These are phyloP conservation scores for Solanum phureja DNA, from an alignment of 257 asterid genomes.

Conservation along the genomic window DNA sequence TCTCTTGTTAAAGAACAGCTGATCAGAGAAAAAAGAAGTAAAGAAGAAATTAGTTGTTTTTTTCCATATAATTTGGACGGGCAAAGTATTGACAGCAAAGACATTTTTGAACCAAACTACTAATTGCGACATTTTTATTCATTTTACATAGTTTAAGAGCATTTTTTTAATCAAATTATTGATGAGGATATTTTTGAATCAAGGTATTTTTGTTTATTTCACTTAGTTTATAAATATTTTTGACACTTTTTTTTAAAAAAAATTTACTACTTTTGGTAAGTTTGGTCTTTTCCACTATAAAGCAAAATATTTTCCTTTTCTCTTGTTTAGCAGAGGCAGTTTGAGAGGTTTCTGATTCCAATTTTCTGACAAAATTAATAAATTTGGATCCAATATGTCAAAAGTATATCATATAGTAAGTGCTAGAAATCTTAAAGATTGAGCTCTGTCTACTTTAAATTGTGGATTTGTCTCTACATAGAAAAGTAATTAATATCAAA, in stretches of 20 bases:
- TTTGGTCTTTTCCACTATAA: not conserved
- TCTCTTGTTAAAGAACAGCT: not conserved
- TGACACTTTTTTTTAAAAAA: not conserved
- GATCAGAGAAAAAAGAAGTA: not conserved
- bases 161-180: no score
- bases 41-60: not conserved
- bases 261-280: not conserved
- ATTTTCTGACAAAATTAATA: not conserved
- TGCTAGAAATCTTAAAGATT: not conserved
- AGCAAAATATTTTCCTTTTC: not conserved
- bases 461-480: not conserved
- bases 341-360: not conserved
- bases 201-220: no score
- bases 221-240: no score
- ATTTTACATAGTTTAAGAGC: no score
- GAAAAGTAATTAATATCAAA: not conserved
- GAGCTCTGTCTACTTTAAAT: not conserved
- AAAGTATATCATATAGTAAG: not conserved
- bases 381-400: not conserved
- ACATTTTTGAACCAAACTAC: no score
- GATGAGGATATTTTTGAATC: not conserved
- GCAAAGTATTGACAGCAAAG: fast-evolving
- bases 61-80: not conserved
- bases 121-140: not conserved
- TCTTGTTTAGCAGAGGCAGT: not conserved